Percentiles rank a stretch among this genome's conserved stretches.
Conservation (phyloP, 805 yeast species). For the Starmerella kuoi region DNA sequence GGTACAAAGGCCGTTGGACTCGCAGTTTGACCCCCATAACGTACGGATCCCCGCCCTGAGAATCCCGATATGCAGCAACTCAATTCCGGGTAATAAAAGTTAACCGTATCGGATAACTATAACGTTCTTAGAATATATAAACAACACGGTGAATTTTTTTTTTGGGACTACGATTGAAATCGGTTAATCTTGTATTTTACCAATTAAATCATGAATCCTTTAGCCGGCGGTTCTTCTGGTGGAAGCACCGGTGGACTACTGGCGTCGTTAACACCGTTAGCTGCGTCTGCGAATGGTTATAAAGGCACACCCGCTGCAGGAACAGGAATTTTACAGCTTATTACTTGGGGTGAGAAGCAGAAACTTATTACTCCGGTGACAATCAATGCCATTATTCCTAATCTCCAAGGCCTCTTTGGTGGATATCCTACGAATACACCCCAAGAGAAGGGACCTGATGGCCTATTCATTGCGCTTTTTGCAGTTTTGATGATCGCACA, state of each 20-base stretch:
- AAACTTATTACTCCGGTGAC: conserved; percentile 15
- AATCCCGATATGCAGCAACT: conserved; percentile 2
- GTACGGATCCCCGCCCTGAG: not conserved
- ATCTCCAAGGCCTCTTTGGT: conserved; percentile 40
- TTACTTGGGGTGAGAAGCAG: conserved; percentile 15
- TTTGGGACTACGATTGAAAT: too few species aligned
- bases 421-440: conserved; percentile 32
- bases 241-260: conserved; percentile 12
- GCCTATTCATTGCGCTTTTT: conserved; percentile 45
- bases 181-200: too few species aligned
- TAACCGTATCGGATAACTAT: too few species aligned
- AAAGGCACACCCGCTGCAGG: conserved; percentile 21
- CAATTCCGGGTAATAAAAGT: too few species aligned
- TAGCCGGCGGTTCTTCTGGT: too few species aligned
- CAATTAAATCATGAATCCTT: too few species aligned
- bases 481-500: conserved; percentile 39
- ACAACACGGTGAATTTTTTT: too few species aligned
- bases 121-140: too few species aligned
- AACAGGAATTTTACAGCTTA: conserved; percentile 24
- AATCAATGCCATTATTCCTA: conserved; percentile 20
- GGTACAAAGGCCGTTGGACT: too few species aligned
- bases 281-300: conserved; percentile 15
- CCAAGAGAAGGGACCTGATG: conserved; percentile 48
- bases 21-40: too few species aligned
- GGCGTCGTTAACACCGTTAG: conserved; percentile 16